Evolutionary conservation across 169 alveolate genomes (phyloP).

Genomic region (Eimeria zaria): DNA sequence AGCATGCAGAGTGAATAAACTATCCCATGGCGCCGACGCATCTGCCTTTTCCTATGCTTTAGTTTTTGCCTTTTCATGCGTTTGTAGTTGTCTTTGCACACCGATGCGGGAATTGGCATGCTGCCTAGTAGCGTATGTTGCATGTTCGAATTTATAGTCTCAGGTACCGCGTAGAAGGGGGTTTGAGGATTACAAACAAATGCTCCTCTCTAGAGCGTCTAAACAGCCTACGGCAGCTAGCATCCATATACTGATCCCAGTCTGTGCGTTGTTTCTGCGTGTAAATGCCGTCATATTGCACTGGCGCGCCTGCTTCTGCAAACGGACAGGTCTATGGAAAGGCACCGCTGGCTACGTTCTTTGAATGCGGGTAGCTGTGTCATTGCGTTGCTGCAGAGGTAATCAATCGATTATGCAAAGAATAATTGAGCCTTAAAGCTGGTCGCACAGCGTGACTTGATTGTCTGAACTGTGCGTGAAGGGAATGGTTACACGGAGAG

Average conservation of each 20-base stretch:
- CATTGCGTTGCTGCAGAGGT: not conserved
- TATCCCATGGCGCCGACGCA: not conserved
- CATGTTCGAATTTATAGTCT: not conserved
- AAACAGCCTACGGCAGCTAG: not conserved
- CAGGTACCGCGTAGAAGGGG: too few species aligned
- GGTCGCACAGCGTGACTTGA: not conserved
- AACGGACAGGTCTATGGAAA: not conserved
- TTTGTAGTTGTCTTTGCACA: not conserved
- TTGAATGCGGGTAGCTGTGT: not conserved
- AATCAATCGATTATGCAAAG: not conserved
- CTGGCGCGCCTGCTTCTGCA: not conserved
- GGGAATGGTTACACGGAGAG: not conserved
- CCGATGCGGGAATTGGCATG: not conserved
- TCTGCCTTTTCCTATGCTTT: not conserved
- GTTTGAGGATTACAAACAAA: not conserved
- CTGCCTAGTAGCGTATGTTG: too few species aligned
- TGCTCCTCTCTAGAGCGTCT: not conserved
- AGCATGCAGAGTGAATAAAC: not conserved
- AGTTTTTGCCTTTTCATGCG: not conserved
- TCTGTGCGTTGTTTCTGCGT: not conserved
- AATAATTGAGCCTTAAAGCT: too few species aligned
- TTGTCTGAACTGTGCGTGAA: not conserved
- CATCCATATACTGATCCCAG: not conserved
- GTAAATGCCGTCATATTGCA: not conserved
- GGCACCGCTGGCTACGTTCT: not conserved